Base-by-base conservation (phyloP, 1,139 yeast genomes). In the Kodamaea anthophila region DNA sequence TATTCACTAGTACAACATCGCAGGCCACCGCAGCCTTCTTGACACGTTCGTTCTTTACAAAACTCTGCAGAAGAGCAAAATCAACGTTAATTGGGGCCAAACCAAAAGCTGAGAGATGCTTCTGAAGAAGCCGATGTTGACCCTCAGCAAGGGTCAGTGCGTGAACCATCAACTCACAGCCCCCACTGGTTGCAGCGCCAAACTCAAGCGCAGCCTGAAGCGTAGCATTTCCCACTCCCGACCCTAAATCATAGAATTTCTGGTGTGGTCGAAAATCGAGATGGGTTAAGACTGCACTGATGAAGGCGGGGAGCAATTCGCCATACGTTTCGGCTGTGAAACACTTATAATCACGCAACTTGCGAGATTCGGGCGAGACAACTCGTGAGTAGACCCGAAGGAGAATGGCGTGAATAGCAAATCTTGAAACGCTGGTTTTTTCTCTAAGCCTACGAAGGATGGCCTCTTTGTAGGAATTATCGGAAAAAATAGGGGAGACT, bases 301-400 rank as follows among this genome's bases (percentile, higher is more conserved):
- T 65, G 45, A 87, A 85, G 4, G 71, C 65, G 1, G 96, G 96
- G 46, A 88, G 62, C 33, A 88, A 59, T 55, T 88, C 97, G 4
- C 97, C 97, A 49, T 88, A 88, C 1, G 86, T 96, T 46, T 79
- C 85, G 38, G 85, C 88, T 4, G 96, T 84, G 49, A 87, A 87
- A 0, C 96, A 94, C 46, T 79, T 77, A 51, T 87, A 87, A 4
- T 74, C 67, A 29, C 82, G 70, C 31, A 87, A 63, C 35, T 73
- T 74, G 18, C 65, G 60, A 0, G 84, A 77, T 26, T 77, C 70
- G 0, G 94, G 91, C 2, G 94, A 77, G 3, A 87, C 93, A 2
- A 83, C 69, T 43, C 96, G 63, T 0, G 84, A 59, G 53, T 88
- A 87, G 2, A 81, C 74, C 40, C 84, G 75, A 32, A 80, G 73